Evolutionary conservation across 306 rosid genomes (phyloP).

Genomic region (Luffa aegyptiaca): DNA sequence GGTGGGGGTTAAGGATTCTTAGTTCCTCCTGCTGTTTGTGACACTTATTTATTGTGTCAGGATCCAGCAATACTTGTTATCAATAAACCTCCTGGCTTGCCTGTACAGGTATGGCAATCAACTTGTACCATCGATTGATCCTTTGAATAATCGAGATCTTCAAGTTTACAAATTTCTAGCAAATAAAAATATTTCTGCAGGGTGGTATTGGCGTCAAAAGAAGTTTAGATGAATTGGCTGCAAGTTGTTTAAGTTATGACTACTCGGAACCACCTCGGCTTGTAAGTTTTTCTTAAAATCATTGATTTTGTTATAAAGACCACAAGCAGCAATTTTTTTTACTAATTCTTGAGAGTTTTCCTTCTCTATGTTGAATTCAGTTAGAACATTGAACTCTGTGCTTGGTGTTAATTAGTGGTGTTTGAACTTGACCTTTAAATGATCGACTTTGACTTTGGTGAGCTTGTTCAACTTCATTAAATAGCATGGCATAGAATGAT

Average conservation of each 20-base stretch:
- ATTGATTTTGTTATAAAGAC: background rate
- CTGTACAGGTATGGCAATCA: slow-evolving; percentile 57
- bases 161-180: background rate
- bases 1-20: background rate
- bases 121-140: background rate
- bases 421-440: background rate
- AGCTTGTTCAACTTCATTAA: background rate
- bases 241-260: slow-evolving; percentile 55
- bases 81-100: slow-evolving; percentile 92
- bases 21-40: background rate
- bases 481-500: background rate
- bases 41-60: slow-evolving; percentile 19
- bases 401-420: background rate
- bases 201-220: slow-evolving; percentile 68
- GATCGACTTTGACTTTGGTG: background rate
- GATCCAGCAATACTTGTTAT: slow-evolving; percentile 69
- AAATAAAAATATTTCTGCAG: slow-evolving; percentile 26
- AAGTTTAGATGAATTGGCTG: slow-evolving; percentile 78
- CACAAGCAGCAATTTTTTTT: background rate
- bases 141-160: slow-evolving; percentile 4
- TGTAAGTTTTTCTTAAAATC: slow-evolving; percentile 31
- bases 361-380: background rate
- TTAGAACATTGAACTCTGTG: background rate
- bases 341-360: background rate
- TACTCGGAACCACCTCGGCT: slow-evolving; percentile 70